phyloP scores from a whole-genome alignment of 495 filamentous ascomycete genomes.

The Neurospora tetrasperma region DNA sequence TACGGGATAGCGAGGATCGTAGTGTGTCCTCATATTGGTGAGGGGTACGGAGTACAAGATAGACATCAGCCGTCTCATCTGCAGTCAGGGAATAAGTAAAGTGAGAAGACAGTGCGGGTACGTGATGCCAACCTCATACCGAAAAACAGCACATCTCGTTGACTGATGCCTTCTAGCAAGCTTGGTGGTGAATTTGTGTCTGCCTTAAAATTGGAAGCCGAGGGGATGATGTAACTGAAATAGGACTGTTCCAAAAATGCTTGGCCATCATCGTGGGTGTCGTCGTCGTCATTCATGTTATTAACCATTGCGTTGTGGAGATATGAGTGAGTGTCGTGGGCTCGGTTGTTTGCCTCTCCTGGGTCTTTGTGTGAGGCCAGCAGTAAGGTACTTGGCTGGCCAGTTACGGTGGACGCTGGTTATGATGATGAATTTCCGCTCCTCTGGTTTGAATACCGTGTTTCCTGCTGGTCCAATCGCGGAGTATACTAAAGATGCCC shows the following conservation, averaged over 20 bases:
- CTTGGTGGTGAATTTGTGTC: slow-evolving; percentile 35
- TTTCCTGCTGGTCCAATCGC: background rate
- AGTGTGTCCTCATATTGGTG: slow-evolving; percentile 49
- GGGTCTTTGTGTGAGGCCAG: background rate
- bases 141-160: slow-evolving; percentile 48
- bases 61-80: slow-evolving; percentile 74
- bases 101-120: slow-evolving; percentile 30
- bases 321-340: background rate
- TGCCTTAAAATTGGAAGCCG: slow-evolving; percentile 54
- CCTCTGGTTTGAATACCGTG: background rate
- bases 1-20: slow-evolving; percentile 48
- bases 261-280: slow-evolving; percentile 5
- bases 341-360: background rate
- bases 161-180: slow-evolving; percentile 27
- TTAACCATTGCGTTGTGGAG: slow-evolving; percentile 12
- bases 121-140: slow-evolving; percentile 43
- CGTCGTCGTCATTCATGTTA: background rate
- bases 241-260: slow-evolving; percentile 63
- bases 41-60: slow-evolving; percentile 60
- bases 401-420: background rate
- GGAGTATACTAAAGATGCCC: background rate
- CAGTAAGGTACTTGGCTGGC: background rate
- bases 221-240: slow-evolving; percentile 69
- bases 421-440: background rate
- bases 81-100: slow-evolving; percentile 50